Base-by-base conservation (phyloP, 2,329 filamentous ascomycete genomes). In the Fusarium citri region DNA sequence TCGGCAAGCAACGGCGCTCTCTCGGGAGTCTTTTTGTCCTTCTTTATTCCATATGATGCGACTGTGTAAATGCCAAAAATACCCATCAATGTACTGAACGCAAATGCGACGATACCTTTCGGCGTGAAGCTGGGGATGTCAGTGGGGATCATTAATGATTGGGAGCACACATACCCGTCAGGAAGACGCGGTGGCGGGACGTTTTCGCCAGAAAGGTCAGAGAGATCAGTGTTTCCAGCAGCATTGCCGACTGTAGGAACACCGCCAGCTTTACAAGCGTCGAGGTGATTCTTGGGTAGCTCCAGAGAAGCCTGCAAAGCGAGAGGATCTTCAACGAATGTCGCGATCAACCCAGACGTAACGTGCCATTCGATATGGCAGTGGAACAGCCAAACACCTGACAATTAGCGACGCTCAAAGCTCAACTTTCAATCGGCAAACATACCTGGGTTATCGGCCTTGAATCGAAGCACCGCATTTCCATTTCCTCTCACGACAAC, bases 321-420 rank as follows among this genome's bases (percentile, higher is more conserved):
- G 6, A 85, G 76, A 0, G 89, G 90, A 0, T 87, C 86, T 78
- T 91, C 90, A 65, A 92, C 78, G 68, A 93, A 86, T 2, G 88
- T 89, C 25, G 89, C 86, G 6, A 88, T 82, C 4, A 93, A 83
- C n/a, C 91, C 91, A 5, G 88, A 88, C 2, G 85, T 81, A 60
- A 92, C 83, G 76, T 94, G 91, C 91, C 91, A 95, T 76, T 93
- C 91, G 55, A 94, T 91, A 77, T 95, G 92, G 79, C 92, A 94
- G 79, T 94, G 92, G 81, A 94, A 92, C 6, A 92, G 78, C 89
- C 89, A 92, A 23, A 92, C 82, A 40, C 87, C 83, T 83, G 50
- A 28, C 6, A 12, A 34, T 49, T 16, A 51, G 59, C 15, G 10
- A 26, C 4, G 12, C 6, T 22, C 20, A 11, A 5, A 0, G 1